phyloP scores from a whole-genome alignment of 129 eudicot genomes.

The Ambrosia artemisiifolia region DNA sequence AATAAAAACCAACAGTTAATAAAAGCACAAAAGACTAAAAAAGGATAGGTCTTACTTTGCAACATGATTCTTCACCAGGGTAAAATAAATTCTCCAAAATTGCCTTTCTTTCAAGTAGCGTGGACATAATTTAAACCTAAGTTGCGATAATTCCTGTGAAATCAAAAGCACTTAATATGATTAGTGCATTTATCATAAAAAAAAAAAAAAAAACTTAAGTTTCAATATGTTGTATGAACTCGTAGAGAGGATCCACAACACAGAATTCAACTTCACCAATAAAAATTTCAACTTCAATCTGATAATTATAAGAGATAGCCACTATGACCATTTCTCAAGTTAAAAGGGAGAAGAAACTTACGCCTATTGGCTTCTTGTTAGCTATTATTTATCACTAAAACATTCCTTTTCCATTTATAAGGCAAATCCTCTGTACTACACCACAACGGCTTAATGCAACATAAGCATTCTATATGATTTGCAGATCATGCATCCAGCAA shows the following conservation, averaged over 20 bases:
- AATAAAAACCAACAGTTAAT: background rate
- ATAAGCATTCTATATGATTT: background rate
- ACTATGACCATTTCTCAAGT: background rate
- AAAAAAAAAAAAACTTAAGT: background rate
- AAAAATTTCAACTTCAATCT: background rate
- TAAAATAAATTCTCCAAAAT: slow-evolving; percentile 91
- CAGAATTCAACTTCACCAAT: background rate
- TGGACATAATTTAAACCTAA: slow-evolving; percentile 84
- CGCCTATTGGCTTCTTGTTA: slow-evolving; percentile 5
- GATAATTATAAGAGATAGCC: background rate
- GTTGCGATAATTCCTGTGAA: slow-evolving; percentile 81
- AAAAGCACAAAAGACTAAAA: background rate
- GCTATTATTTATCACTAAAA: background rate
- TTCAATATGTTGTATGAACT: background rate
- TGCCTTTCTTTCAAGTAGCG: slow-evolving; percentile 74
- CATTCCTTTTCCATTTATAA: background rate
- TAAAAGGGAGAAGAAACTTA: background rate
- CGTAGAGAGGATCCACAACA: slow-evolving; percentile 8
- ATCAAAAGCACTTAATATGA: slow-evolving; percentile 7
- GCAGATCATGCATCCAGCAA: background rate
- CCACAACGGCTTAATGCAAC: background rate
- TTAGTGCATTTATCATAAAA: background rate
- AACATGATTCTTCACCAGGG: slow-evolving; percentile 63
- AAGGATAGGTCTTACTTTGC: slow-evolving; percentile 56
- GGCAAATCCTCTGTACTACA: slow-evolving; percentile 6